Conservation (phyloP, 768 basidiomycete species). For the Mycena olivaceomarginata region DNA sequence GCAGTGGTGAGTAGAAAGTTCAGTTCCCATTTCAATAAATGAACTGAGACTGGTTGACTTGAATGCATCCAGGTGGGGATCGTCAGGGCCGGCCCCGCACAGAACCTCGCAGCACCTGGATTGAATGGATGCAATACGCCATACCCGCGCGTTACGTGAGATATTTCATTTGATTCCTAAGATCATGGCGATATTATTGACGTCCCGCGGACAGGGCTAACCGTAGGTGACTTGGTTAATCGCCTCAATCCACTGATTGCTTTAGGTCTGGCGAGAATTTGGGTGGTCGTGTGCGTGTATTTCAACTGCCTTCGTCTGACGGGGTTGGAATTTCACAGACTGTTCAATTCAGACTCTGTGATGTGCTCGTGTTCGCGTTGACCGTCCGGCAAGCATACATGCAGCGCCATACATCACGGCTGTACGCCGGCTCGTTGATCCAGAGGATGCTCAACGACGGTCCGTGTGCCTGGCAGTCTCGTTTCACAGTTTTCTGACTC, state of each 20-base stretch:
- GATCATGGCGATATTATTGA: slow-evolving; percentile 25
- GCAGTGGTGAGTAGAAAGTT: slow-evolving; percentile 26
- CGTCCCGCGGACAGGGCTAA: slow-evolving; percentile 30
- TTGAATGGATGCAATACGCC: slow-evolving; percentile 35
- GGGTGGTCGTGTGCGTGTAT: slow-evolving; percentile 29
- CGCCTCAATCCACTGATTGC: slow-evolving; percentile 31
- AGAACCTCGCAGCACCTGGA: slow-evolving; percentile 36
- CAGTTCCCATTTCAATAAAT: slow-evolving; percentile 23
- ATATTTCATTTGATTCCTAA: slow-evolving; percentile 22
- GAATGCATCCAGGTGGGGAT: slow-evolving; percentile 30
- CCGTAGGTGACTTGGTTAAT: slow-evolving; percentile 34
- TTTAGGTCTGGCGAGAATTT: slow-evolving; percentile 24
- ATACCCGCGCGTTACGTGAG: slow-evolving; percentile 32
- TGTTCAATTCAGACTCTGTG: slow-evolving; percentile 33
- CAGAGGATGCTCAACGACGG: slow-evolving; percentile 33
- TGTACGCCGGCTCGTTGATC: slow-evolving; percentile 30
- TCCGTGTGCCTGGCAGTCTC: slow-evolving; percentile 27
- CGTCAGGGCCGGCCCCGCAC: slow-evolving; percentile 18
- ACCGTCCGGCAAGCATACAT: slow-evolving; percentile 33
- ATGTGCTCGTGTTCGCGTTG: slow-evolving; percentile 34
- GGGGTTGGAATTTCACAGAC: slow-evolving; percentile 14
- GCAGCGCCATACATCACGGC: slow-evolving; percentile 19
- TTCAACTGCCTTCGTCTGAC: slow-evolving; percentile 24
- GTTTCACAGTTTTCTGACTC: slow-evolving; percentile 29
- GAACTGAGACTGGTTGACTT: slow-evolving; percentile 25